Percentiles rank a stretch among this genome's conserved stretches.
phyloP scores from a whole-genome alignment of 2,329 filamentous ascomycete species.

The Tolypocladium album region DNA sequence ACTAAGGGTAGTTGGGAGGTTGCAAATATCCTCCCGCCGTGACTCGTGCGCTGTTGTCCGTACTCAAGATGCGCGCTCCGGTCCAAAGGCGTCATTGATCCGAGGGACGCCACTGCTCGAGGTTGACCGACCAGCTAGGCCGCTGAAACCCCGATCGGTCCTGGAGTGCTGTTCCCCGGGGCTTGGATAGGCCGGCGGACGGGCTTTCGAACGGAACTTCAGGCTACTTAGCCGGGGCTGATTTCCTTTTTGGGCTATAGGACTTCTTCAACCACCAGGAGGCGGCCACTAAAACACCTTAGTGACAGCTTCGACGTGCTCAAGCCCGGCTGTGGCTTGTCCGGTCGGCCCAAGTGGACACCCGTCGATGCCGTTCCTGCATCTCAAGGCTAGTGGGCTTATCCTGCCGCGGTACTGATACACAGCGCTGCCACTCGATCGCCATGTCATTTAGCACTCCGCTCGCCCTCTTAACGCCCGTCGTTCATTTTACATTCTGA shows the following conservation, averaged over 20 bases:
- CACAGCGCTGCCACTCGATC: not conserved
- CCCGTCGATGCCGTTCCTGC: not conserved
- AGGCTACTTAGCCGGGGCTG: not conserved
- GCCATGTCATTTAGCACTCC: not conserved
- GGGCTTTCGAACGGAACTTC: not conserved
- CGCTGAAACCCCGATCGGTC: not conserved
- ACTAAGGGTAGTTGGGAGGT: not conserved
- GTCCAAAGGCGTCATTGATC: not conserved
- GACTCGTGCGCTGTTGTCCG: not conserved
- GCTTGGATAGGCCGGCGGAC: not conserved
- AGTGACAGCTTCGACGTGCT: not conserved
- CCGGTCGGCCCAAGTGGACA: not conserved
- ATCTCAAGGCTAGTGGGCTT: not conserved
- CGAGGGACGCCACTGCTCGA: not conserved
- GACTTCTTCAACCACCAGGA: not conserved
- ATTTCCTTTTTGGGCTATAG: not conserved
- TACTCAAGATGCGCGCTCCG: not conserved
- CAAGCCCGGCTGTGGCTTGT: not conserved
- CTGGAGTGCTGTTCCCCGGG: not conserved
- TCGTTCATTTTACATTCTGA: not conserved
- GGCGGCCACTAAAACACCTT: not conserved
- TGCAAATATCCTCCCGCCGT: not conserved
- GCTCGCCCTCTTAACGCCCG: not conserved
- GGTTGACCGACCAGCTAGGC: not conserved
- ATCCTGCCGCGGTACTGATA: not conserved